Conservation (phyloP, 208 protist genomes). For the Herpetomonas tarakana region DNA sequence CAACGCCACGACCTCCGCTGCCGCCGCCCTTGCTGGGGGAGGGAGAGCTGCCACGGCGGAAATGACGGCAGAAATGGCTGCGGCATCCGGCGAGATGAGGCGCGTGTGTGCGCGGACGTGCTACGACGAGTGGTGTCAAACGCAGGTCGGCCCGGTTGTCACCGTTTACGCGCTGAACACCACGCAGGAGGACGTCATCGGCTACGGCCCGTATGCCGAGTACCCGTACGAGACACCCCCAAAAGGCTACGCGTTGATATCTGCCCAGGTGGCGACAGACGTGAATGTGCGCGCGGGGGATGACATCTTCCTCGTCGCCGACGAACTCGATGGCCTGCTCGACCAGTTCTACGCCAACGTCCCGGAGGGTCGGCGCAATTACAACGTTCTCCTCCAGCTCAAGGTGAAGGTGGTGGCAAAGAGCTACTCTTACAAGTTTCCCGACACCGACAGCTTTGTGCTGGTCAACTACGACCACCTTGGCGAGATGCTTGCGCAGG, state of each 20-base stretch:
- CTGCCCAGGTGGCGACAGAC: neutral
- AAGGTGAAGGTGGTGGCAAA: slow-evolving; percentile 17
- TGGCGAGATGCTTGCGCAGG: slow-evolving; percentile 20
- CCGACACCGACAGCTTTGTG: slow-evolving; percentile 14
- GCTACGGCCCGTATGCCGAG: slow-evolving; percentile 10
- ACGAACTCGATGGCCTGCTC: slow-evolving; percentile 10
- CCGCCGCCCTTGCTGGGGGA: neutral
- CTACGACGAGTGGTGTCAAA: neutral
- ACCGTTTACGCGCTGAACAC: slow-evolving; percentile 11
- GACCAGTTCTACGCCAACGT: slow-evolving; percentile 9
- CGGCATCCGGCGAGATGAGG: neutral
- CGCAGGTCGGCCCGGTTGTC: neutral
- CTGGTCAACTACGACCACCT: slow-evolving; percentile 28
- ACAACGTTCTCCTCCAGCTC: slow-evolving; percentile 19
- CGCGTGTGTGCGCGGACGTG: neutral
- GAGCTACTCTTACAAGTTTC: slow-evolving; percentile 13
- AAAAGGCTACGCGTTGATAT: slow-evolving; percentile 3
- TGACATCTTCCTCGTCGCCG: slow-evolving; percentile 20
- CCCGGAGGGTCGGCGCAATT: slow-evolving; percentile 6
- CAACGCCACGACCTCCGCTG: neutral
- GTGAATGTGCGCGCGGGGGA: slow-evolving; percentile 23
- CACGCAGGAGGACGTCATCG: slow-evolving; percentile 18
- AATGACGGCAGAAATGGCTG: neutral
- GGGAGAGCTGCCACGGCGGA: neutral
- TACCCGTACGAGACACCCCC: slow-evolving; percentile 2